Percentiles rank a stretch among this genome's conserved stretches.
Evolutionary conservation across 148 eudicot species (phyloP).

Genomic region (Drosera capensis): DNA sequence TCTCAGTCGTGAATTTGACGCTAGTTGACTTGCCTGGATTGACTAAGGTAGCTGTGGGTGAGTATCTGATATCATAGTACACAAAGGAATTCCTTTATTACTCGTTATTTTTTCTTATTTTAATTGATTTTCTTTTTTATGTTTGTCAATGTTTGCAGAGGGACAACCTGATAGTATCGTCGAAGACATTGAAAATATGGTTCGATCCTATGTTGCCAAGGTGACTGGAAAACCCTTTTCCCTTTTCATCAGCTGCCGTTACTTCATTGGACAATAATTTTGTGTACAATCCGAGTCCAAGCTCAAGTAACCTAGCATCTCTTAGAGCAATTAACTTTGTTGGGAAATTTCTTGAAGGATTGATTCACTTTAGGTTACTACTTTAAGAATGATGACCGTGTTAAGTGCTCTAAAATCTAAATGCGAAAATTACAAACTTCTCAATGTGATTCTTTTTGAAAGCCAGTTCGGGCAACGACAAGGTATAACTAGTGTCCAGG

Average conservation of each 20-base stretch:
- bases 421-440: too few relatives aligned
- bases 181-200: slow-evolving; percentile 57
- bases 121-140: background rate
- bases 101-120: background rate
- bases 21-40: background rate
- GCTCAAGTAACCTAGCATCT: background rate
- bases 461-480: too few relatives aligned
- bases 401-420: too few relatives aligned
- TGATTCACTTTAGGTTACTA: too few relatives aligned
- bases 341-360: too few relatives aligned
- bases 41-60: slow-evolving; percentile 1
- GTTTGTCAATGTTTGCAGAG: slow-evolving; percentile 17
- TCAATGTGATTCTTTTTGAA: too few relatives aligned
- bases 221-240: background rate
- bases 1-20: background rate
- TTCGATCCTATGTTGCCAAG: slow-evolving; percentile 54
- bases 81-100: background rate
- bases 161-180: slow-evolving; percentile 57
- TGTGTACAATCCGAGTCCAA: background rate
- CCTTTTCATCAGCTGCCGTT: background rate
- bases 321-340: too few relatives aligned
- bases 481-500: too few relatives aligned
- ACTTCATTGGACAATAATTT: background rate
- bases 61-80: background rate
- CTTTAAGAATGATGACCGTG: too few relatives aligned